Conservation (phyloP, 2,329 filamentous ascomycete species). For the Nemania sp. region DNA sequence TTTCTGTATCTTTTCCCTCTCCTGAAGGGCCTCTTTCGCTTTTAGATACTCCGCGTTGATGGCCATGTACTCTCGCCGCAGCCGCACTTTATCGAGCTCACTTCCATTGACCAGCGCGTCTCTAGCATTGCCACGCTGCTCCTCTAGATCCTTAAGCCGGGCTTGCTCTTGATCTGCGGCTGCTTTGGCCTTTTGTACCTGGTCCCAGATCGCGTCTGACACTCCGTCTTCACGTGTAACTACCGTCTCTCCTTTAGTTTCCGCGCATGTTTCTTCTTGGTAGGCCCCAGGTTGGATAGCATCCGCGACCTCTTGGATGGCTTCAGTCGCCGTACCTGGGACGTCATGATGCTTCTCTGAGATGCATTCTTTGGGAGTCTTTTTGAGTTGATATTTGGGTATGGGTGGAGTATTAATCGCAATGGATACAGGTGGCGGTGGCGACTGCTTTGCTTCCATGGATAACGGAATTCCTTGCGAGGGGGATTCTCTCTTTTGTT, state of each 20-base stretch:
- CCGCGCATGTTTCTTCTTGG: too few species aligned
- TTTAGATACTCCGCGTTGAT: background rate
- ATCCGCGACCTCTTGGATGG: background rate
- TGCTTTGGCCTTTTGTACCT: background rate
- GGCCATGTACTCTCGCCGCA: background rate
- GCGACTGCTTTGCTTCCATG: too few species aligned
- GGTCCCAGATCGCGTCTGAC: background rate
- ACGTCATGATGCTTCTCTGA: too few species aligned
- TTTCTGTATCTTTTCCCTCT: background rate
- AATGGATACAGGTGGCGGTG: too few species aligned
- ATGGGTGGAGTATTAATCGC: too few species aligned
- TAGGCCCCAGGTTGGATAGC: background rate
- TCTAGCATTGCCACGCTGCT: background rate
- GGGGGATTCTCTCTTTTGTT: too few species aligned
- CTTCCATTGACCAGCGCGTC: background rate
- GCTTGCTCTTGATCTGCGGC: background rate
- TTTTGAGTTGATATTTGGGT: too few species aligned
- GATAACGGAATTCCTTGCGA: too few species aligned
- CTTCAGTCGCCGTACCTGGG: too few species aligned
- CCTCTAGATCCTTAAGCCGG: background rate
- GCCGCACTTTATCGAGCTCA: background rate
- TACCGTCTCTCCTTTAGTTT: background rate
- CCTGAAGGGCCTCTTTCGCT: background rate
- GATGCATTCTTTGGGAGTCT: too few species aligned
- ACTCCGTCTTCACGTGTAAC: background rate